Evolutionary conservation across 208 protist species (phyloP), one percentile per base, ranked within the genome.

Genomic region (Zelonia costaricensis): DNA sequence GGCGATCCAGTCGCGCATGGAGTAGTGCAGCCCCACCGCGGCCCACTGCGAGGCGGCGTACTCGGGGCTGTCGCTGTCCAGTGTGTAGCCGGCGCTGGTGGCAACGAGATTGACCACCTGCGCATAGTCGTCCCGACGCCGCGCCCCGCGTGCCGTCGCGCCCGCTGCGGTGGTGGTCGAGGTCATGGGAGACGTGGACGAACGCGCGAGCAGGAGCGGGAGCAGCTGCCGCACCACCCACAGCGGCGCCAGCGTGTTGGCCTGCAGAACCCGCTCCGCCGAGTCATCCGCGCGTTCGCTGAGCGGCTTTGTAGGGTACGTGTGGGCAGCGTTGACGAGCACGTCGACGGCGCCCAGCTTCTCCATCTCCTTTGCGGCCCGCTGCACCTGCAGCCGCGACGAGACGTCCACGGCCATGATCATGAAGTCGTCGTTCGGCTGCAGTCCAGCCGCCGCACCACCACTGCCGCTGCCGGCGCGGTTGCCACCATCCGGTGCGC

Each of bases 21-120:
- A 84, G 57, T 85, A 73, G 62, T 84, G 78, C 46, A 73, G 39
- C 28, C 82, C 82, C 23, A 83, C 53, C 43, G 69, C 49, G 9
- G 68, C 82, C 77, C 76, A 87, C 47, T 84, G 73, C 33, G 77
- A 81, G 22, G 81, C 81, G 16, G 74, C 62, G 62, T 78, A 81
- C 33, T 87, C 81, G 20, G 77, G 77, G 10, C 62, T 47, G 23
- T 54, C 38, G 42, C 64, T 23, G 4, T 35, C 45, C 5, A 74
- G 70, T 33, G 67, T 36, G 18, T 69, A 69, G 55, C 57, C 40
- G 54, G 62, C 69, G 22, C 56, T 23, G 4, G 45, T 61, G 40
- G 68, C 61, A 15, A 69, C 71, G 23, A 86, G 59, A 40, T 74
- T 86, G 30, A 86, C 64, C 3, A 71, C 56, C 25, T 71, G 64